Evolutionary conservation across 192 early-diverging fungal genomes (phyloP).

Genomic region (Coemansia nantahalensis): DNA sequence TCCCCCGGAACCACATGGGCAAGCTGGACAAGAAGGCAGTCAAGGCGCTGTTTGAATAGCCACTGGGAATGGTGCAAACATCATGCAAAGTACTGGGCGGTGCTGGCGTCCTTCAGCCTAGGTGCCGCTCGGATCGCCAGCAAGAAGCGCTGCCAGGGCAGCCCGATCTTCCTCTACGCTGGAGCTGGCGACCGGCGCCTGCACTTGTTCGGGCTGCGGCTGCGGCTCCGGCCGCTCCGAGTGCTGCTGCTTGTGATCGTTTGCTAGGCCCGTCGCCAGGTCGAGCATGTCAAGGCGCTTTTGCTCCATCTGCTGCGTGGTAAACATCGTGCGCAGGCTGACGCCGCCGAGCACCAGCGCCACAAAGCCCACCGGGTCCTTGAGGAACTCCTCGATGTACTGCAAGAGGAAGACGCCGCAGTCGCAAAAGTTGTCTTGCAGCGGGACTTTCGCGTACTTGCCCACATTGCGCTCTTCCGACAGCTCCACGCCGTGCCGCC

Average conservation of each 20-base stretch:
- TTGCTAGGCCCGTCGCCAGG: constrained; percentile 21
- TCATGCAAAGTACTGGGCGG: too few relatives aligned
- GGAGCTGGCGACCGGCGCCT: neutral
- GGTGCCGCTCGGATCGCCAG: too few relatives aligned
- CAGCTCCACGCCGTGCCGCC: constrained; percentile 48
- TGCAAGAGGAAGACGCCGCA: constrained; percentile 88
- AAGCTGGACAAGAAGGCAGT: too few relatives aligned
- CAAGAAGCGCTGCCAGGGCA: too few relatives aligned
- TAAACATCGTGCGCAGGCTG: constrained; percentile 36
- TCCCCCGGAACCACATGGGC: too few relatives aligned
- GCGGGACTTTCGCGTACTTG: constrained; percentile 67
- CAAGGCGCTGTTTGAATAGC: neutral
- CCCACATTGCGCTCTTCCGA: constrained; percentile 21
- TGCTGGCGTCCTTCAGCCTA: too few relatives aligned
- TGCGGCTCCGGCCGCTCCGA: neutral
- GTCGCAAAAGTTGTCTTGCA: constrained; percentile 78
- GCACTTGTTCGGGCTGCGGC: neutral
- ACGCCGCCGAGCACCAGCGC: constrained; percentile 23
- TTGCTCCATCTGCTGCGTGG: constrained; percentile 16
- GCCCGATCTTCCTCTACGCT: neutral
- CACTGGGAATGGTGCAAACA: too few relatives aligned
- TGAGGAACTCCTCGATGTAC: constrained; percentile 71
- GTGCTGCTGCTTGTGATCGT: constrained; percentile 7
- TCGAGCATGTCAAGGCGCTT: constrained; percentile 36
- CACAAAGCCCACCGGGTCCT: constrained; percentile 38